Evolutionary conservation across 1,139 yeast species (phyloP), one percentile per base, ranked within the genome.

Genomic region (Arxiozyma bovina): DNA sequence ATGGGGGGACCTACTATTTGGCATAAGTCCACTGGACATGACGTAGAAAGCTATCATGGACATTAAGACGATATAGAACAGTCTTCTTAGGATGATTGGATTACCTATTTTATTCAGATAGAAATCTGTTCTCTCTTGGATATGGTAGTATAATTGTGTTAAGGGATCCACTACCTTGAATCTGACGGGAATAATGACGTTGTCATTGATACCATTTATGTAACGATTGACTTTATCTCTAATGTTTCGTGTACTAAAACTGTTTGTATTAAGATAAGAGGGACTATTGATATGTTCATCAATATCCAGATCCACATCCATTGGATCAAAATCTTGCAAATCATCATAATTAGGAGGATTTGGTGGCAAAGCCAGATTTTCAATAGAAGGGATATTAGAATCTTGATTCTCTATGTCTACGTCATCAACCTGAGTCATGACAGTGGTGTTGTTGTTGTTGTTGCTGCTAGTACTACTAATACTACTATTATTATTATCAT

Each of bases 11-110:
- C 80, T 82, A 53, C 75, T 76, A 25, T 72, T 71, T 8, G 79
- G 77, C 54, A 75, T 65, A 15, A 74, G 60, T 0, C 81, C 82
- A 52, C 83, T 77, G 49, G 79, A 72, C 20, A 89, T 77, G 8
- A 87, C 76, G 27, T 79, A 66, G 63, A 83, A 83, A 4, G 87
- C 73, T 7, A 85, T 64, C 0, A 74, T 57, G 45, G 90, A 80
- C 62, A 89, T 79, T 53, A 84, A 68, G 5, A 83, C 67, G 27
- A 91, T 86, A 63, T 88, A 89, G 9, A 87, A 70, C 45, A 90
- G 74, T 47, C 98, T 75, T 61, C 87, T 85, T 42, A 90, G 82
- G 53, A 93, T 87, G 54, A 91, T 72, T 1, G 98, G 97, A 67
- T 91, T 90, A 15, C 97, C 97, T 27, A 87, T 63, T 60, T 80